Percentiles rank a stretch among this genome's conserved stretches.
phyloP scores from a whole-genome alignment of 352 stramenopile species.

The Ophiocytium majus region DNA sequence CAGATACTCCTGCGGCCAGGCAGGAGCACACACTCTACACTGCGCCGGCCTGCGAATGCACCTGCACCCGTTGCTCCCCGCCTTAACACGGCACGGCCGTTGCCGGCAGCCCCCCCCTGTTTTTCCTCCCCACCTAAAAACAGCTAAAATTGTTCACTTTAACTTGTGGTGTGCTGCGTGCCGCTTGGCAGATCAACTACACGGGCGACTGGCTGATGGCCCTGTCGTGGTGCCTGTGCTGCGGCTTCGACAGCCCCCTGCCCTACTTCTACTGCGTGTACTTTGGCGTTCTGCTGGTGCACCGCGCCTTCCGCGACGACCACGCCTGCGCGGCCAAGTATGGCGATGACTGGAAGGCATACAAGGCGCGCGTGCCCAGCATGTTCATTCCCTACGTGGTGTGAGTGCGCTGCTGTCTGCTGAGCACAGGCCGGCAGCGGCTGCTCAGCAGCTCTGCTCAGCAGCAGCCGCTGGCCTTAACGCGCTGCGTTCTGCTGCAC shows the following conservation, averaged over 20 bases:
- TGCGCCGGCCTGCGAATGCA: too few species aligned
- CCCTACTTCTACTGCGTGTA: slow-evolving; percentile 88
- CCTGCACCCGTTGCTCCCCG: too few species aligned
- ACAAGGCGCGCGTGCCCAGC: slow-evolving; percentile 76
- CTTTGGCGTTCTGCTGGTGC: slow-evolving; percentile 79
- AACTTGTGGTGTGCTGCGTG: background rate
- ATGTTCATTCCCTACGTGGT: slow-evolving; percentile 77
- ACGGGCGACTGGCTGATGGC: slow-evolving; percentile 82
- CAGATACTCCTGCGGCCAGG: too few species aligned
- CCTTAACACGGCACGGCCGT: too few species aligned
- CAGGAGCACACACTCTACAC: too few species aligned
- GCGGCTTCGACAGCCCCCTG: slow-evolving; percentile 61
- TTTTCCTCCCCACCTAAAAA: too few species aligned
- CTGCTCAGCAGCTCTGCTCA: too few species aligned
- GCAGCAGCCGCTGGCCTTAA: too few species aligned
- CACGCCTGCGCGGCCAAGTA: slow-evolving; percentile 78
- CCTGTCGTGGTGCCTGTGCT: slow-evolving; percentile 65
- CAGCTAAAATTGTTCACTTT: slow-evolving; percentile 65
- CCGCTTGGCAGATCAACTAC: slow-evolving; percentile 59
- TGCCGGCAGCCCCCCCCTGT: too few species aligned
- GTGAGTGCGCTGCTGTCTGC: slow-evolving; percentile 53
- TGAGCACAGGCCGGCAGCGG: too few species aligned
- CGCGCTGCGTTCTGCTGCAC: too few species aligned
- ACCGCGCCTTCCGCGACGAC: slow-evolving; percentile 77
- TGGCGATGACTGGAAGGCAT: slow-evolving; percentile 77